Base-by-base conservation (phyloP, 2,329 filamentous ascomycete species). In the Trematosphaeria pertusa region DNA sequence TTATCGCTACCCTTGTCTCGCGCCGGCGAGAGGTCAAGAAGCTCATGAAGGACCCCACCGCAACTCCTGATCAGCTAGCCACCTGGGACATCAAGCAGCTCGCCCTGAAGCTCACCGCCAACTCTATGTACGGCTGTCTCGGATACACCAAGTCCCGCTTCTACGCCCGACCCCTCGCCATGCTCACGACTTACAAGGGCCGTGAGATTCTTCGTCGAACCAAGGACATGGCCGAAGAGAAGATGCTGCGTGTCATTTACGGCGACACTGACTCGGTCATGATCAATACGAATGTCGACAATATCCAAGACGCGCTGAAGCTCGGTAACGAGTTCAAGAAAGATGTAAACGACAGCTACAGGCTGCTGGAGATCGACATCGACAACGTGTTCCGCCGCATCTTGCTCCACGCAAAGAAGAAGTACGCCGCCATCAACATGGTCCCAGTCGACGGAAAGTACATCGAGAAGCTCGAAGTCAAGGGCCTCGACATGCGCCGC, bases 251-350 rank as follows among this genome's bases (percentile, higher is more conserved):
- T 65, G 94, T 99, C 70, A 97, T 99, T 54, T 99, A 99, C 63
- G 94, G 94, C 77, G 94, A 99, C 74, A 99, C 94, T 10, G 94
- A 99, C 74, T 99, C 94, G 7, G 94, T 99, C 75, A 99, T 99
- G 94, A 97, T 99, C 78, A 99, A 99, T 67, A 96, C 94, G 54
- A 97, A 97, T 66, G 91, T 94, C 44, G 90, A 97, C 73, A 96
- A 89, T 58, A 88, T 97, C 21, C 85, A 89, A 22, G 91, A 96
- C 63, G 94, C 94, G 1, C 78, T 97, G 61, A 92, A 89, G 67
- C 88, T 99, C 40, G 95, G 94, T 46, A 87, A 91, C 34, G 91
- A 97, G 54, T 97, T 99, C 81, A 97, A 97, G 76, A 87, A 86
- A 62, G 85, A 90, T 18, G 94, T 99, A 74, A 99, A 99, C 67